Evolutionary conservation across 768 basidiomycete species (phyloP).

Genomic region (Panaeolus papilionaceus): DNA sequence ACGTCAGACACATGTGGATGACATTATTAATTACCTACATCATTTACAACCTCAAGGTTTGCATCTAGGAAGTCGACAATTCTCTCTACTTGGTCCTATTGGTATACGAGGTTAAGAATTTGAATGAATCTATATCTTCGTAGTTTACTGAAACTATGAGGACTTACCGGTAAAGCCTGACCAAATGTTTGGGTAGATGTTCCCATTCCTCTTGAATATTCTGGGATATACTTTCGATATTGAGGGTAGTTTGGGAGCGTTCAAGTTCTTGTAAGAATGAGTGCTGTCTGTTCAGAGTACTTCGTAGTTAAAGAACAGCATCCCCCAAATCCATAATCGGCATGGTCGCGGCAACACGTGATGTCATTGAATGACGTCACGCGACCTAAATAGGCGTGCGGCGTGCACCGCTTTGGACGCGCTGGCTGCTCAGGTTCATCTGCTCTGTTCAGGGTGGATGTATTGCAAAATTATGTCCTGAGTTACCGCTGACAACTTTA

Average conservation of each 20-base stretch:
- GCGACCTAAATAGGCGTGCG: conserved; percentile 4
- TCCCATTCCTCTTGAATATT: background rate
- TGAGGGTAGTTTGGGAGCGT: too few species aligned
- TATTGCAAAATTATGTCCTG: background rate
- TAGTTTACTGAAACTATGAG: conserved; percentile 13
- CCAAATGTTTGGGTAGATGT: conserved; percentile 49
- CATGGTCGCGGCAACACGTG: conserved; percentile 1
- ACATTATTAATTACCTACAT: conserved; percentile 50
- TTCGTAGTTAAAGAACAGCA: background rate
- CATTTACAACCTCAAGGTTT: conserved; percentile 67
- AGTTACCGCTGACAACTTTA: background rate
- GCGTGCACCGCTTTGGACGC: background rate
- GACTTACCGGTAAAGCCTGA: conserved; percentile 57
- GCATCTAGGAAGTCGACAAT: conserved; percentile 63
- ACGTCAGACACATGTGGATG: conserved; percentile 8
- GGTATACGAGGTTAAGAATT: conserved; percentile 18
- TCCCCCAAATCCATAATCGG: background rate
- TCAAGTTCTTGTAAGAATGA: too few species aligned
- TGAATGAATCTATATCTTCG: conserved; percentile 7
- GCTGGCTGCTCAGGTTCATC: too few species aligned
- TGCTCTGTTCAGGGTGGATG: too few species aligned
- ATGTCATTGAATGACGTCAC: background rate
- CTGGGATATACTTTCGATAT: background rate
- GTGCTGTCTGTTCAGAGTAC: background rate
- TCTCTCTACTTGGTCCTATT: conserved; percentile 78